Percentiles rank a stretch among this genome's conserved stretches.
Conservation (phyloP, 495 filamentous ascomycete species). For the Bacidia rubella region DNA sequence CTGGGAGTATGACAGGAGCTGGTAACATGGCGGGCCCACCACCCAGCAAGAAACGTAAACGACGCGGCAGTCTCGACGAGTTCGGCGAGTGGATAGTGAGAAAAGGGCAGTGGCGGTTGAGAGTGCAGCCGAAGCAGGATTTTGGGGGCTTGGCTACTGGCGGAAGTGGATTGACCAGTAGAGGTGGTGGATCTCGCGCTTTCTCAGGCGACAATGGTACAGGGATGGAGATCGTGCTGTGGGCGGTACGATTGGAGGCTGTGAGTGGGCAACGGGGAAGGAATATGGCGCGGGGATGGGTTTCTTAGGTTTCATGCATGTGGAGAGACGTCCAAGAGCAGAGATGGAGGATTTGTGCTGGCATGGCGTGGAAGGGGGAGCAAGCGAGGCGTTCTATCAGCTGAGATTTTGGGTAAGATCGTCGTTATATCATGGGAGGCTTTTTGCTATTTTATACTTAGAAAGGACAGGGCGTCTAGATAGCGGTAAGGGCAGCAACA, state of each 20-base stretch:
- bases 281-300: constrained; percentile 56
- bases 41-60: constrained; percentile 37
- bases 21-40: constrained; percentile 4
- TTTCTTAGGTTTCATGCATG: too few species aligned
- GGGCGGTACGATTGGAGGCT: constrained; percentile 71
- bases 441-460: too few species aligned
- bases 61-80: constrained; percentile 23
- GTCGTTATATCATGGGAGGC: too few species aligned
- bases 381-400: too few species aligned
- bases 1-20: background rate
- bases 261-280: constrained; percentile 51
- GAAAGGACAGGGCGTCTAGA: too few species aligned
- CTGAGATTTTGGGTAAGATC: too few species aligned
- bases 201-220: constrained; percentile 18
- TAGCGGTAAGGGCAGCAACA: too few species aligned
- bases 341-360: too few species aligned
- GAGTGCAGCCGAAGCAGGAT: constrained; percentile 38
- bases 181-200: constrained; percentile 80
- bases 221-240: constrained; percentile 49
- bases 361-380: too few species aligned
- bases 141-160: constrained; percentile 19
- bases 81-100: constrained; percentile 55
- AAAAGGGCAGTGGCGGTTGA: constrained; percentile 69
- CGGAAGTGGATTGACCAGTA: constrained; percentile 51
- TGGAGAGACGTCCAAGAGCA: too few species aligned